Conservation (phyloP, 2,329 filamentous ascomycete species). For the Cordyceps farinosa region DNA sequence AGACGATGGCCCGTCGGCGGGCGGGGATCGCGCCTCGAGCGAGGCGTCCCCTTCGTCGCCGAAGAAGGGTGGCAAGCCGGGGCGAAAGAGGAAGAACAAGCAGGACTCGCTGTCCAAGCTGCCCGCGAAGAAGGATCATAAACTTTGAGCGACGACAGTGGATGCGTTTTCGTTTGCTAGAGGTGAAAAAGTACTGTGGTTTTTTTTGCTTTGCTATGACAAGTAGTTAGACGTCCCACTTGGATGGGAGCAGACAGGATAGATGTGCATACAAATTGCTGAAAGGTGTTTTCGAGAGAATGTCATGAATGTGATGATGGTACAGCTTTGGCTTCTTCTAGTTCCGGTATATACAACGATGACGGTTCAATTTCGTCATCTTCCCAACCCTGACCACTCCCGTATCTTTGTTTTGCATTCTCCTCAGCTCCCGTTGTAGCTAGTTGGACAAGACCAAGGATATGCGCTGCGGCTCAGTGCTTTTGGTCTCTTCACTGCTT, state of each 20-base stretch:
- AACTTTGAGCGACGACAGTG: background rate
- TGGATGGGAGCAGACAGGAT: background rate
- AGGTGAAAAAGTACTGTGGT: background rate
- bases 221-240: background rate
- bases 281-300: background rate
- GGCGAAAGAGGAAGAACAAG: conserved; percentile 12
- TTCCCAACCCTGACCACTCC: background rate
- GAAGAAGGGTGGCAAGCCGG: conserved; percentile 11
- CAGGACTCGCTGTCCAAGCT: background rate
- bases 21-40: background rate
- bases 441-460: background rate
- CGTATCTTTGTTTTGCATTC: background rate
- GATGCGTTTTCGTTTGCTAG: background rate
- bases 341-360: conserved; percentile 17
- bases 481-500: conserved; percentile 29
- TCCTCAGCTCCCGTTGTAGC: background rate
- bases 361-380: background rate
- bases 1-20: background rate
- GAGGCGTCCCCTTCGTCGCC: background rate
- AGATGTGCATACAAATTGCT: background rate
- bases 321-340: conserved; percentile 18
- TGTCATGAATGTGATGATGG: conserved; percentile 14
- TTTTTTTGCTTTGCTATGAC: background rate
- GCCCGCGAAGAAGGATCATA: conserved; percentile 2
- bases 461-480: no score